A percentile compares a stretch with the other conserved stretches of the same genome.
phyloP scores from a whole-genome alignment of 352 stramenopile genomes.

The Globisporangium cederbergense region DNA sequence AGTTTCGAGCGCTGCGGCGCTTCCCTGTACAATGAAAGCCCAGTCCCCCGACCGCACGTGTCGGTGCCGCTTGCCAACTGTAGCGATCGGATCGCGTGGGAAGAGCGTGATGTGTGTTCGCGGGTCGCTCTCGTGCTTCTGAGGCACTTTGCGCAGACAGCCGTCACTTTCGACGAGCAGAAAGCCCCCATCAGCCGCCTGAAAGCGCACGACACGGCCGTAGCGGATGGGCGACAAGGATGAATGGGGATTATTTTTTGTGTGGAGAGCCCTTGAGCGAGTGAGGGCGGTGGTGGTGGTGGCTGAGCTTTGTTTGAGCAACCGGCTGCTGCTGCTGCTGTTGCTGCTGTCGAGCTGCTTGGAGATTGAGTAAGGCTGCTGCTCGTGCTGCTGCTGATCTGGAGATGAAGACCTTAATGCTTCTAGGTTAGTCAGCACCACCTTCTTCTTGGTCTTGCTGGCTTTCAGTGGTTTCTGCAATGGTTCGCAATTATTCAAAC shows the following conservation, averaged over 20 bases:
- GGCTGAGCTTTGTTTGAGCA: no score
- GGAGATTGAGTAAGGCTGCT: no score
- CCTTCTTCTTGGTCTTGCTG: background rate
- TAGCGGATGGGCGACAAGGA: constrained; percentile 24
- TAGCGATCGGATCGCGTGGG: constrained; percentile 22
- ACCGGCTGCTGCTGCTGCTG: no score
- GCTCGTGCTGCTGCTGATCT: background rate
- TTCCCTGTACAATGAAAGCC: constrained; percentile 30
- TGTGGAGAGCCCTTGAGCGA: background rate
- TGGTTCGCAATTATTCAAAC: background rate
- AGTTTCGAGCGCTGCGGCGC: constrained; percentile 17
- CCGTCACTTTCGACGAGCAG: constrained; percentile 37
- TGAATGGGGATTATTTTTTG: background rate
- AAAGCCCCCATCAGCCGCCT: constrained; percentile 34
- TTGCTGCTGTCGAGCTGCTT: no score
- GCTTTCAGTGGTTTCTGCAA: constrained; percentile 5
- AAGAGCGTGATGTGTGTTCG: constrained; percentile 41
- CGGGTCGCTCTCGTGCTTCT: constrained; percentile 21
- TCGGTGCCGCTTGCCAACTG: constrained; percentile 20
- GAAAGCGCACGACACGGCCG: constrained; percentile 32
- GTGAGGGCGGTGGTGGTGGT: no score
- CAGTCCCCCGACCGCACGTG: constrained; percentile 21
- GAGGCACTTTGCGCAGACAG: constrained; percentile 27
- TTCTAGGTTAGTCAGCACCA: constrained; percentile 5
- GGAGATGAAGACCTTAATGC: background rate